A percentile compares a stretch with the other conserved stretches of the same genome.
Evolutionary conservation across 306 rosid species (phyloP).

Genomic region (Chamaecrista fasciculata): DNA sequence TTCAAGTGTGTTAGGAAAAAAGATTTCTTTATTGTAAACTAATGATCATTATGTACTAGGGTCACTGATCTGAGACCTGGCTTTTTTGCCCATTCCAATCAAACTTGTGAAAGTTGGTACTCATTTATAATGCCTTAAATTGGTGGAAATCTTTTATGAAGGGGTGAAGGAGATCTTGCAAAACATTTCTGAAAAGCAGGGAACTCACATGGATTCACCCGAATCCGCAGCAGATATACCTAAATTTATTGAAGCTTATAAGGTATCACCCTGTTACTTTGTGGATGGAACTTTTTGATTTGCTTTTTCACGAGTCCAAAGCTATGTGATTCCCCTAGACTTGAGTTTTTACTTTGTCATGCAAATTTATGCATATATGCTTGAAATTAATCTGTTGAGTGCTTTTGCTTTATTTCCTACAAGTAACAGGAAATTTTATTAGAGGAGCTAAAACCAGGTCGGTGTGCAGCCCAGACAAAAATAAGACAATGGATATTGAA

Average conservation of each 20-base stretch:
- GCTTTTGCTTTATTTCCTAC: background rate
- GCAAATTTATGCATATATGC: background rate
- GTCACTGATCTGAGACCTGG: conserved; percentile 6
- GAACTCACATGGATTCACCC: conserved; percentile 69
- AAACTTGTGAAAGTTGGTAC: conserved; percentile 12
- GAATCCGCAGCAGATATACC: conserved; percentile 85
- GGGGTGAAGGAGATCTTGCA: conserved; percentile 91
- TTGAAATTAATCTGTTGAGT: background rate
- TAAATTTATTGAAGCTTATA: conserved; percentile 63
- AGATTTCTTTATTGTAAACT: background rate
- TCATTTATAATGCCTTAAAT: conserved; percentile 12
- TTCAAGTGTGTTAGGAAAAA: background rate
- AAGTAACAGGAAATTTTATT: background rate
- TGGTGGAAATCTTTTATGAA: conserved; percentile 34
- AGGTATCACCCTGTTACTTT: conserved; percentile 55
- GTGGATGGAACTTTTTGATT: conserved; percentile 22
- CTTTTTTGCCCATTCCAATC: conserved; percentile 14
- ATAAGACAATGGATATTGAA: background rate
- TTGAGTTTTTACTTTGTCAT: conserved; percentile 25
- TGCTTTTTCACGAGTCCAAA: conserved; percentile 2
- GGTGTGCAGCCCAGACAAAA: background rate
- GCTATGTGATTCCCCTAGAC: conserved; percentile 4
- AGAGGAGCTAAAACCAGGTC: background rate
- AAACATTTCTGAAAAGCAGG: conserved; percentile 89
- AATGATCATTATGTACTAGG: conserved; percentile 13